Conservation (phyloP, 2,329 filamentous ascomycete species). For the Diaporthe nobilis region DNA sequence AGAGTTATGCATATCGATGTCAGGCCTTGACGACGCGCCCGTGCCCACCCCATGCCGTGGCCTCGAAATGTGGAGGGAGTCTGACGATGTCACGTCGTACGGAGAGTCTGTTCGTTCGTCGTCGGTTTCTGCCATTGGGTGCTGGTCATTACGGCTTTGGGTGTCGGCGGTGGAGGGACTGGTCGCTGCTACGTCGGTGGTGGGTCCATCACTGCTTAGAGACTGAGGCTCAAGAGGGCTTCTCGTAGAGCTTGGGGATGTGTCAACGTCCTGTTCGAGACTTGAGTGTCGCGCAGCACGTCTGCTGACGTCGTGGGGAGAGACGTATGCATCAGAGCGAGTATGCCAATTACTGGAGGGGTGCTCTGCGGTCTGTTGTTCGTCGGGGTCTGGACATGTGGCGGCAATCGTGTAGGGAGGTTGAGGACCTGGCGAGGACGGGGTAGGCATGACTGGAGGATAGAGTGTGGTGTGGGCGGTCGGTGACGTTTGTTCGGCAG, state of each 20-base stretch:
- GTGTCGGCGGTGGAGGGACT: slow-evolving; percentile 23
- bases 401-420: slow-evolving; percentile 35
- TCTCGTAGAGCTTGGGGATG: slow-evolving; percentile 55
- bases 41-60: slow-evolving; percentile 41
- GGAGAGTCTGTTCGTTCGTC: slow-evolving; percentile 35
- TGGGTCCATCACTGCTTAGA: slow-evolving; percentile 41
- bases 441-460: slow-evolving; percentile 40
- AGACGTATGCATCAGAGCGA: slow-evolving; percentile 4
- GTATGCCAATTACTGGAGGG: slow-evolving; percentile 21
- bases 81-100: slow-evolving; percentile 17
- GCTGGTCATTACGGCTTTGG: slow-evolving; percentile 5
- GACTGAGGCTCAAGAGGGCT: slow-evolving; percentile 59
- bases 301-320: slow-evolving; percentile 8
- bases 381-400: slow-evolving; percentile 41
- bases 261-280: slow-evolving; percentile 23
- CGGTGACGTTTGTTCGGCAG: slow-evolving; percentile 4
- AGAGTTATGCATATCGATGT: not conserved
- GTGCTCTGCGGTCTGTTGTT: slow-evolving; percentile 28
- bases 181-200: slow-evolving; percentile 29
- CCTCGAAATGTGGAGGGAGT: slow-evolving; percentile 14
- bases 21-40: not conserved
- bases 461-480: not conserved
- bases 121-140: slow-evolving; percentile 35
- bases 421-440: slow-evolving; percentile 40
- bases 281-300: slow-evolving; percentile 16